Base-by-base conservation (phyloP, 2,329 filamentous ascomycete genomes). In the Pyrenophora tritici-repentis region DNA sequence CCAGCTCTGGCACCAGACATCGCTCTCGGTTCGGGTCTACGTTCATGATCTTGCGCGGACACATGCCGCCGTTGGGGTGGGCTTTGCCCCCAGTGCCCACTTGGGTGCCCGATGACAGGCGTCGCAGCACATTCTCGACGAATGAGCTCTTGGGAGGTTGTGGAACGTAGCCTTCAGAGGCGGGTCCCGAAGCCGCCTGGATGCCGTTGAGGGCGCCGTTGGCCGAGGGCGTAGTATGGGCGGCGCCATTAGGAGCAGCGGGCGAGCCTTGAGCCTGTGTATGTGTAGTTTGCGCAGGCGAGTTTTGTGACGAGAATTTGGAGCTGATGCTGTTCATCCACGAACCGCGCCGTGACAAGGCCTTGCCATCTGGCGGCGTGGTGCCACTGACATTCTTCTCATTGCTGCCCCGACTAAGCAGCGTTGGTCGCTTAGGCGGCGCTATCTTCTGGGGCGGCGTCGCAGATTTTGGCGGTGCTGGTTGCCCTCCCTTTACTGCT, bases 301-400 rank as follows among this genome's bases (percentile, higher is more conserved):
- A 65, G 58, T 63, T 81, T 73, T 68, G 73, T 22, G 85, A 86
- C 2, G 89, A 91, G 76, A 97, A 96, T 71, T 96, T 97, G 60
- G 90, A 93, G 58, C 91, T 95, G 61, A 97, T 85, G 68, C 86
- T 96, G 49, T 90, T 90, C 67, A 97, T 92, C 94, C 94, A 99
- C 12, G 92, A 96, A 56, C 86, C 87, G 47, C 85, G 77, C 58
- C 91, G 83, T 45, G 66, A 68, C 10, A 26, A 48, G 22, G 59
- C 50, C 47, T 62, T 70, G 8, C 58, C 24, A 22, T 72, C 70
- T 40, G 67, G 68, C 3, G 66, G 62, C 13, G 71, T 66, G 44
- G 50, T 62, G 17, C 56, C 66, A 34, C 54, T 64, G 22, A 47
- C 63, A 31, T 51, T 55, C 61, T 71, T 75, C 29, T 77, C 73